Evolutionary conservation across 2,329 filamentous ascomycete genomes (phyloP).

Genomic region (Pseudocercospora pini-densiflorae): DNA sequence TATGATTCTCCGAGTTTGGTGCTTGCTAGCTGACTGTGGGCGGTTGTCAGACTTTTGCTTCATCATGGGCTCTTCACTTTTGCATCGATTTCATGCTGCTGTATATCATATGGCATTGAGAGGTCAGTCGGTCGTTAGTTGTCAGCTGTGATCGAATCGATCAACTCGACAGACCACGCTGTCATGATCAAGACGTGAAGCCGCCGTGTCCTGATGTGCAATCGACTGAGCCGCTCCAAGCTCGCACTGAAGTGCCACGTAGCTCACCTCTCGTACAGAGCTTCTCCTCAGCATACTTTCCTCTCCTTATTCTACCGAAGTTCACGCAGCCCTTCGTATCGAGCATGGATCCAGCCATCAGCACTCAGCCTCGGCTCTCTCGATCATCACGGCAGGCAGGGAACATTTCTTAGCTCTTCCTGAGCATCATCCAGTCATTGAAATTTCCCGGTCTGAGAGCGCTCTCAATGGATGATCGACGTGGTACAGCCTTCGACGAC

Average conservation of each 20-base stretch:
- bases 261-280: not conserved
- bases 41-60: not conserved
- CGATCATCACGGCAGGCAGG: slow-evolving; percentile 8
- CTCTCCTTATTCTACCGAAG: not conserved
- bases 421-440: slow-evolving; percentile 6
- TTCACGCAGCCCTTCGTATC: not conserved
- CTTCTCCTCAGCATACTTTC: too few species aligned
- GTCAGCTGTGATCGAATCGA: too few species aligned
- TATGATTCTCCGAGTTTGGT: not conserved
- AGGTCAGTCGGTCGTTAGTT: not conserved
- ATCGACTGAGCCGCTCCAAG: not conserved
- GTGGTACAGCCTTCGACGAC: not conserved
- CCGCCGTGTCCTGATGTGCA: not conserved
- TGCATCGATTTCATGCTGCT: too few species aligned
- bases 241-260: not conserved
- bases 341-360: not conserved
- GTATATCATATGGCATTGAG: too few species aligned
- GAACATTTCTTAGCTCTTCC: slow-evolving; percentile 1
- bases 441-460: too few species aligned
- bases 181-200: not conserved
- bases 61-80: not conserved
- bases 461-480: not conserved
- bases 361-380: not conserved
- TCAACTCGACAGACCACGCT: not conserved
- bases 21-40: not conserved